A percentile compares a stretch with the other conserved stretches of the same genome.
phyloP scores from a whole-genome alignment of 2,329 filamentous ascomycete species.

The Calycina herbarum region DNA sequence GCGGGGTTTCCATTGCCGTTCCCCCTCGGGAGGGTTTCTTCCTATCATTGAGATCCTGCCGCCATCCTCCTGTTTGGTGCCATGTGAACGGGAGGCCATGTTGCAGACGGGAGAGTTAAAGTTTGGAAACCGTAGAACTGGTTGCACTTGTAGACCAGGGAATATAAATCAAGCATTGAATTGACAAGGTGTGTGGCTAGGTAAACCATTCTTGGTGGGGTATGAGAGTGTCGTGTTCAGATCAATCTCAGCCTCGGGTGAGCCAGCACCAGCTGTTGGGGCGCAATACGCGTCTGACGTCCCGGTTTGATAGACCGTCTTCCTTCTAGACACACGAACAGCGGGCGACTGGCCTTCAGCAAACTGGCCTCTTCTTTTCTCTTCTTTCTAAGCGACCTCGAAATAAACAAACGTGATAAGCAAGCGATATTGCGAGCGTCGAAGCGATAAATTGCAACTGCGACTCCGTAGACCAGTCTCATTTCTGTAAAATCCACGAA shows the following conservation, averaged over 20 bases:
- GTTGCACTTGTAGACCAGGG: not conserved
- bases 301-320: not conserved
- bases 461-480: too few relatives aligned
- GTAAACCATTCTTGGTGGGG: not conserved
- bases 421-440: too few relatives aligned
- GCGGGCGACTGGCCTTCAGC: too few relatives aligned
- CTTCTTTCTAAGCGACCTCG: too few relatives aligned
- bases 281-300: not conserved
- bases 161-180: not conserved
- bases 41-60: too few relatives aligned
- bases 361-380: too few relatives aligned
- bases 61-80: not conserved
- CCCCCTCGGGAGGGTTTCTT: too few relatives aligned
- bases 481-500: too few relatives aligned
- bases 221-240: not conserved
- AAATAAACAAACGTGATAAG: too few relatives aligned
- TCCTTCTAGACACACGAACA: too few relatives aligned
- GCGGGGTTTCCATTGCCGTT: too few relatives aligned
- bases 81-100: not conserved
- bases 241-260: slow-evolving; percentile 1
- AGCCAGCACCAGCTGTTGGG: not conserved
- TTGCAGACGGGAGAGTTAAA: not conserved
- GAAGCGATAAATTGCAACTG: too few relatives aligned
- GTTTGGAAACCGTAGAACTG: not conserved
- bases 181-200: not conserved